Conservation (phyloP, 805 yeast species). For the Wickerhamomyces hampshirensis region DNA sequence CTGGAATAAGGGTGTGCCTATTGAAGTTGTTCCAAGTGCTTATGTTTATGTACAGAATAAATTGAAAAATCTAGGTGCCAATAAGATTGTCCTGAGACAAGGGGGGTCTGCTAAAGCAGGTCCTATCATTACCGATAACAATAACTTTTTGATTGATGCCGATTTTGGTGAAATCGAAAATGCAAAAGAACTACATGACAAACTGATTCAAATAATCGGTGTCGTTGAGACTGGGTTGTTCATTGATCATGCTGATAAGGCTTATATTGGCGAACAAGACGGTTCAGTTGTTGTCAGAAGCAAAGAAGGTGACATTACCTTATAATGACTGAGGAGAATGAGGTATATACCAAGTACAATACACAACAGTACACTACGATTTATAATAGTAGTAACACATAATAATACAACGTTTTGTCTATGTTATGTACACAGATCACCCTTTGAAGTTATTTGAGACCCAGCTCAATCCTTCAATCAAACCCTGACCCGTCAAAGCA, state of each 20-base stretch:
- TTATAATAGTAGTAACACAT: no score
- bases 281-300: conserved; percentile 50
- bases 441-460: conserved; percentile 57
- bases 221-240: conserved; percentile 96
- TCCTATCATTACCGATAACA: conserved; percentile 93
- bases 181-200: conserved; percentile 49
- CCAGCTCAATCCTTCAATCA: conserved; percentile 86
- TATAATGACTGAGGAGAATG: neutral
- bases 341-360: neutral
- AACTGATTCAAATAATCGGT: conserved; percentile 76
- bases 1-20: conserved; percentile 92
- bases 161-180: conserved; percentile 73
- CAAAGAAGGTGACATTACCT: conserved; percentile 18
- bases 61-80: conserved; percentile 59
- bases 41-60: conserved; percentile 71
- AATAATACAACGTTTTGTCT: no score
- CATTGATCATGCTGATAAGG: conserved; percentile 61
- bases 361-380: no score
- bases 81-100: conserved; percentile 60
- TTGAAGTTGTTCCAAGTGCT: conserved; percentile 89
- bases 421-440: no score
- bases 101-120: conserved; percentile 96
- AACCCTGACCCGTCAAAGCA: conserved; percentile 86
- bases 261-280: conserved; percentile 83
- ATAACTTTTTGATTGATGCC: conserved; percentile 89